phyloP scores from a whole-genome alignment of 2,329 filamentous ascomycete genomes.

The Orbilia brochopaga region DNA sequence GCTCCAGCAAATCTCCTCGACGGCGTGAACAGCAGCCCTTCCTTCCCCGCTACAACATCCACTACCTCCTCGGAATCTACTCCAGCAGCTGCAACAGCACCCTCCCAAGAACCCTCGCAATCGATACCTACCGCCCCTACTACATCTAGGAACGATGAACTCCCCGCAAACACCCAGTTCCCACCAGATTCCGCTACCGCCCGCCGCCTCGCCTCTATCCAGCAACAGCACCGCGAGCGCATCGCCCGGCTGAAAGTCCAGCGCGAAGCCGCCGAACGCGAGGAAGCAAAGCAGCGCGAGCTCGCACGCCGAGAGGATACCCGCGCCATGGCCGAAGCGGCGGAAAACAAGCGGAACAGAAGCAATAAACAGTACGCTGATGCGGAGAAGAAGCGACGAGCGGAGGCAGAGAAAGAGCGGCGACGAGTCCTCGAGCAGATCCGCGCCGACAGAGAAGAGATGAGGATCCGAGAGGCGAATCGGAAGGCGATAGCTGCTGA shows the following conservation, averaged over 20 bases:
- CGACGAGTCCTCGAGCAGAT: constrained; percentile 45
- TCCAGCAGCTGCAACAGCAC: constrained; percentile 1
- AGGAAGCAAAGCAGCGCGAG: constrained; percentile 36
- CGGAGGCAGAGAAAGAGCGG: constrained; percentile 32
- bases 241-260: constrained; percentile 40
- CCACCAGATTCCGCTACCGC: constrained; percentile 36
- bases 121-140: not conserved
- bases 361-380: constrained; percentile 38
- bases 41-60: constrained; percentile 20
- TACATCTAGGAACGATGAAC: not conserved
- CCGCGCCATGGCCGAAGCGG: constrained; percentile 25
- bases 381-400: constrained; percentile 41
- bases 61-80: not conserved
- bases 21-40: constrained; percentile 43
- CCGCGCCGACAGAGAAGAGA: constrained; percentile 44
- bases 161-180: constrained; percentile 41
- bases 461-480: constrained; percentile 40
- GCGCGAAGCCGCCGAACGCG: constrained; percentile 39
- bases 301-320: constrained; percentile 31
- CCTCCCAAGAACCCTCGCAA: constrained; percentile 9
- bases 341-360: constrained; percentile 23
- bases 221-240: constrained; percentile 43
- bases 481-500: constrained; percentile 48
- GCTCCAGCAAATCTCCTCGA: constrained; percentile 32
- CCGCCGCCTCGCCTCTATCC: constrained; percentile 37